Base-by-base conservation (phyloP, 192 early-diverging fungal genomes). In the Coemansia umbellata region DNA sequence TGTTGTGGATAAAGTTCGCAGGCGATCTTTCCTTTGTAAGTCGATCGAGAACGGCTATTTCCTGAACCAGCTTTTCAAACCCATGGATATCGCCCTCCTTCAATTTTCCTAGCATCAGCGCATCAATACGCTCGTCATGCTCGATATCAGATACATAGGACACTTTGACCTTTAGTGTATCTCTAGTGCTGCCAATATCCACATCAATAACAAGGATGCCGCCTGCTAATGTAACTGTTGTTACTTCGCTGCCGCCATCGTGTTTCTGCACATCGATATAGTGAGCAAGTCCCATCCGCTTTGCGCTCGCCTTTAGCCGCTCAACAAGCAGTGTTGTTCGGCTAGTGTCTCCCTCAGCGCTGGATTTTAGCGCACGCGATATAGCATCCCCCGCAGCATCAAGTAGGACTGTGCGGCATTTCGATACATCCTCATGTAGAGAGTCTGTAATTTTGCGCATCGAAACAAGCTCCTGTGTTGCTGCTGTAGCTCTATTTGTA, bases 221-320 rank as follows among this genome's bases (percentile, higher is more conserved):
- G 22, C 73, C 73, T 4, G 73, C 73, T 39, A 76, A 37, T 19
- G 73, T 76, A 23, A 76, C 73, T 17, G 66, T 76, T 3, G 73
- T 74, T 2, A 67, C 31, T 22, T 55, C 49, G 9, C 41, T 50
- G 0, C 22, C 28, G 3, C 32, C 47, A 4, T 31, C 53, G 11
- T 23, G 36, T 3, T 21, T 52, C 35, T 68, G 66, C 21, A 54
- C 62, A n/a, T 76, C 73, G 1, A 58, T 69, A 17, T 76, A 76
- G 37, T 62, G 49, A 0, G 66, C 66, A 31, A 76, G 33, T 8
- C 58, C 73, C 47, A 76, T 50, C 13, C 60, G 59, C 9, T 53
- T 62, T 15, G 73, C 61, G 3, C 24, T 47, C 4, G 73, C 50
- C 24, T 43, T 43, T 8, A 69, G 53, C 6, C 73, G 53, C 42